Conservation (phyloP, 768 basidiomycete species). For the Grammothele lineata region DNA sequence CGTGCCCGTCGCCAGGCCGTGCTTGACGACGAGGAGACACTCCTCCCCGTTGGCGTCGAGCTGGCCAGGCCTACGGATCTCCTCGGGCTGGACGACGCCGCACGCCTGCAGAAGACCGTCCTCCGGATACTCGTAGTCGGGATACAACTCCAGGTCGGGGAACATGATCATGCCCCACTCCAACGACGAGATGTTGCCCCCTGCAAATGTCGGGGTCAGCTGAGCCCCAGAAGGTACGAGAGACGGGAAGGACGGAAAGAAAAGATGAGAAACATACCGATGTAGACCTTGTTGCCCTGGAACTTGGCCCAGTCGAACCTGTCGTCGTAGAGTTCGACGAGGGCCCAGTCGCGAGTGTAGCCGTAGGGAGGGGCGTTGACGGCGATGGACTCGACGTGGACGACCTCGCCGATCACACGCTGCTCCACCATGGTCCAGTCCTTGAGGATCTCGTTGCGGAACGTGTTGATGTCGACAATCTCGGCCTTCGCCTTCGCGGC, state of each 20-base stretch:
- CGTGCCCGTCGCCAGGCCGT: slow-evolving; percentile 21
- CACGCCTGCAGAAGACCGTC: slow-evolving; percentile 18
- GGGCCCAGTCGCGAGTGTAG: slow-evolving; percentile 33
- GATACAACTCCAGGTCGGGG: neutral
- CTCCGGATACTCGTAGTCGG: slow-evolving; percentile 20
- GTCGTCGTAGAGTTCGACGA: slow-evolving; percentile 27
- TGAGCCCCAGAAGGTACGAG: neutral
- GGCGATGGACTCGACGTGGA: slow-evolving; percentile 27
- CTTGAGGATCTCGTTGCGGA: slow-evolving; percentile 28
- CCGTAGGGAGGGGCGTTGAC: slow-evolving; percentile 21
- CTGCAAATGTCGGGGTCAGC: neutral
- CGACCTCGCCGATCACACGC: slow-evolving; percentile 32
- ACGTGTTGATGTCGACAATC: slow-evolving; percentile 22
- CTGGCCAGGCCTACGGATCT: slow-evolving; percentile 21
- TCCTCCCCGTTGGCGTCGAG: slow-evolving; percentile 22
- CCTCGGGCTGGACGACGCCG: slow-evolving; percentile 18
- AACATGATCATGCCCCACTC: too few relatives aligned
- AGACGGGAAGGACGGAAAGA: neutral
- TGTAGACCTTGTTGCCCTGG: slow-evolving; percentile 28
- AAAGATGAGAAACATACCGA: slow-evolving; percentile 16
- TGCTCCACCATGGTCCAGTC: slow-evolving; percentile 13
- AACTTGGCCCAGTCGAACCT: slow-evolving; percentile 33
- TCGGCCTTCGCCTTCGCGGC: neutral
- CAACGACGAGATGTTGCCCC: too few relatives aligned
- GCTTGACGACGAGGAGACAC: slow-evolving; percentile 23